Evolutionary conservation across 2,329 filamentous ascomycete genomes (phyloP), one percentile per base, ranked within the genome.

Genomic region (Rasamsonia emersonii): DNA sequence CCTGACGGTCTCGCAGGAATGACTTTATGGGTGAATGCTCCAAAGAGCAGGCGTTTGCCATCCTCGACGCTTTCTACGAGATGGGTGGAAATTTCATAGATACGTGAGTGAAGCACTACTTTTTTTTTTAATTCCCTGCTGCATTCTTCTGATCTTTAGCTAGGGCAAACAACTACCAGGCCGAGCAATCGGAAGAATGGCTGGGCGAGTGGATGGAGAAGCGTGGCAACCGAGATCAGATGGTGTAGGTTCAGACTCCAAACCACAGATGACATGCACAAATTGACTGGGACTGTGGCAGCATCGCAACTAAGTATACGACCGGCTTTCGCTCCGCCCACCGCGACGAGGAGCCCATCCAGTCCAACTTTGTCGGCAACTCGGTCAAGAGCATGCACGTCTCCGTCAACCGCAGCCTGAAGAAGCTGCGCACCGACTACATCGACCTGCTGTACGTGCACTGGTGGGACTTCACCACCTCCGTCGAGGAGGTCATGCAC

Each of bases 401-500:
- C 2, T 53, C 49, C 11, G 40, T 58, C 10, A 44, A 54, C 1
- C 48, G 42, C 0, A 56, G 51, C 25, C 26, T 61, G 27, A 47
- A 42, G 38, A 56, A 58, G 16, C 33, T 60, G 21, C 42, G 44
- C 27, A 61, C 56, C 1, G 41, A 38, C 21, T 61, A 61, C 37
- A 49, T 60, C 29, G 57, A 61, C 33, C 23, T 61, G 18, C 35
- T 52, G 18, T 50, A 49, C 26, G 40, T 51, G n/a, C 49, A 51
- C 24, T 49, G 41, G 35, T 82, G 77, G 75, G 77, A 82, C 49
- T 77, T 67, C 46, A 73, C 66, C 20, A 75, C 73, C 20, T 69
- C 67, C 0, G 71, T 80, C 29, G 65, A 71, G 1, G 77, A 82
- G 48, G 35, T 82, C 31, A 82, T 82, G 78, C 74, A 80, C 38